Conservation (phyloP, 2,329 filamentous ascomycete genomes). For the Hymenotorrendiella dingleyae region DNA sequence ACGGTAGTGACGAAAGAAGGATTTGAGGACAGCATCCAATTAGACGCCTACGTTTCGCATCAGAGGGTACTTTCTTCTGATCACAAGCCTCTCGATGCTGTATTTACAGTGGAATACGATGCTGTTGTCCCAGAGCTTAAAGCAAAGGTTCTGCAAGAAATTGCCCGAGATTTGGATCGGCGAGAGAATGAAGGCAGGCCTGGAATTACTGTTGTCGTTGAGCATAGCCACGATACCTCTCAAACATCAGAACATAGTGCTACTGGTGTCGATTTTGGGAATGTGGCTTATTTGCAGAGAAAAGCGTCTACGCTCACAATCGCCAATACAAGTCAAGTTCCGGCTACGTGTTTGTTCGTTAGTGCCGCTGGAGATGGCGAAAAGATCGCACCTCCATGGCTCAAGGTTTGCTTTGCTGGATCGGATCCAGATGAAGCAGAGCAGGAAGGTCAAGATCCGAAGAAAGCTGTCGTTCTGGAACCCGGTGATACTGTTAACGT, state of each 20-base stretch:
- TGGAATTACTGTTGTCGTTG: conserved; percentile 74
- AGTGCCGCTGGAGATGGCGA: conserved; percentile 49
- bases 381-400: conserved; percentile 55
- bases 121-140: conserved; percentile 82
- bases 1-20: conserved; percentile 53
- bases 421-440: conserved; percentile 36
- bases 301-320: conserved; percentile 69
- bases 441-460: conserved; percentile 11
- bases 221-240: conserved; percentile 41
- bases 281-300: conserved; percentile 61
- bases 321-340: conserved; percentile 83
- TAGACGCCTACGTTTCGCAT: conserved; percentile 75
- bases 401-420: conserved; percentile 59
- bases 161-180: conserved; percentile 81
- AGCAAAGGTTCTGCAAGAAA: conserved; percentile 75
- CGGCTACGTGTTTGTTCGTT: conserved; percentile 74
- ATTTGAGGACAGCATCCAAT: conserved; percentile 46
- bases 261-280: conserved; percentile 69
- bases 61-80: conserved; percentile 89
- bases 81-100: conserved; percentile 82
- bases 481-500: conserved; percentile 78
- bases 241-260: conserved; percentile 31
- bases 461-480: conserved; percentile 55
- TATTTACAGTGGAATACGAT: conserved; percentile 81
- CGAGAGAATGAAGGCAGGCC: conserved; percentile 88